Base-by-base conservation (phyloP, 768 basidiomycete genomes). In the Psilocybe cyanescens region DNA sequence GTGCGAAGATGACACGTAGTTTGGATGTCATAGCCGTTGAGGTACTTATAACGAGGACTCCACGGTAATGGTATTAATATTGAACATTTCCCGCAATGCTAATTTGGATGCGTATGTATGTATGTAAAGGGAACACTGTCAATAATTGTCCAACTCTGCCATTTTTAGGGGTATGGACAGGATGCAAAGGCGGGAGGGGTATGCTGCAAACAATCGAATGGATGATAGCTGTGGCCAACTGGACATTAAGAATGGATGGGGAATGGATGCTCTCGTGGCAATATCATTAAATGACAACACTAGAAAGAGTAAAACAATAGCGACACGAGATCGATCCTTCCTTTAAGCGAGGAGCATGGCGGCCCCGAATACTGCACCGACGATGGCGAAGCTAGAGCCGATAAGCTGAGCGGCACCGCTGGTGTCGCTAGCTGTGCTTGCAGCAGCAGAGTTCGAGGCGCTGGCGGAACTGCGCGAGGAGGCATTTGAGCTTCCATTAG, bases 1-100 rank as follows among this genome's bases (percentile, higher is more conserved):
- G 37, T 12, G 47, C 48, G 14, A 58, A 58, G 37, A 58, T 46
- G 11, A 58, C 48, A 17, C 57, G 39, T 9, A 48, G 48, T 24
- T 58, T 58, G 28, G 39, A 14, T 6, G 55, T 31, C 55, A 56
- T 56, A n/a, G 29, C 16, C 9, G 3, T 35, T 9, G 33, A 7
- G 11, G 33, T 35, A 11, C 11, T 35, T 6, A 11, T 35, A 35
- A 35, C 11, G 11, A 35, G 0, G 11, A 35, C 11, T 6, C 33
- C 33, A 35, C 33, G 11, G 33, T 11, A 35, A 7, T 35, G 7
- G 11, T 35, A 35, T 11, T 35, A 35, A 35, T 35, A 35, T 35
- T 35, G 33, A 35, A 35, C 6, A 44, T 44, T 44, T 7, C 14
- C 14, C 4, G 14, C 9, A 44, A 44, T n/a, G 17, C 41, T 44